phyloP scores from a whole-genome alignment of 257 asterid species.

The Salvia splendens region DNA sequence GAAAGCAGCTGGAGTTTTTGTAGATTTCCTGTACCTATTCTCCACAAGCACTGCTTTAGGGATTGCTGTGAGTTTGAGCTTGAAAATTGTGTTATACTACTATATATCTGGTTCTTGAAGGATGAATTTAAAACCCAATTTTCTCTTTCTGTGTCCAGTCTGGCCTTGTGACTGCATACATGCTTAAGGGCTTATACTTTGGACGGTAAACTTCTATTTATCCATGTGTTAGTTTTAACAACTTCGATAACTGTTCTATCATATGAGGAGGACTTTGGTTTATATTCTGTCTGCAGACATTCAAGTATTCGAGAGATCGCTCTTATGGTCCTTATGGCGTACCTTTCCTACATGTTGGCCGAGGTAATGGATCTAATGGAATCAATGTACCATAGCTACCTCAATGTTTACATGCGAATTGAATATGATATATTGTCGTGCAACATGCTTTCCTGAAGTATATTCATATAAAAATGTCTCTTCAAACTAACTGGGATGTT shows the following conservation, averaged over 20 bases:
- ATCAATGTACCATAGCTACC: constrained; percentile 6
- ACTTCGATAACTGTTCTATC: constrained; percentile 1
- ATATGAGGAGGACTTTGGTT: constrained; percentile 23
- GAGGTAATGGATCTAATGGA: constrained; percentile 57
- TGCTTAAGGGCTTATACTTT: constrained; percentile 78
- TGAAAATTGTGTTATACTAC: background rate
- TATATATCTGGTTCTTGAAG: constrained; percentile 2
- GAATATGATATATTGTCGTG: background rate
- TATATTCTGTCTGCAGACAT: constrained; percentile 60
- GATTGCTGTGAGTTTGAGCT: constrained; percentile 59
- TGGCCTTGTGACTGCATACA: constrained; percentile 74
- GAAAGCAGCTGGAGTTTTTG: constrained; percentile 56
- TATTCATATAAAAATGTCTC: constrained; percentile 32
- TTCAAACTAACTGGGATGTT: constrained; percentile 62
- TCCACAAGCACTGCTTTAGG: constrained; percentile 91
- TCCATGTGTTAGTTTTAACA: background rate
- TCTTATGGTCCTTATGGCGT: constrained; percentile 83
- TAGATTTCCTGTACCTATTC: constrained; percentile 79
- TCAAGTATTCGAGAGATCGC: constrained; percentile 87
- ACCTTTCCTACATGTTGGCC: constrained; percentile 94
- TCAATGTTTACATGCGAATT: constrained; percentile 11
- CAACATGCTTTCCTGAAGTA: background rate
- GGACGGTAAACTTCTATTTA: constrained; percentile 56
- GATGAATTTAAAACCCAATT: background rate
- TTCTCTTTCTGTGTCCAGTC: constrained; percentile 52